Evolutionary conservation across 192 early-diverging fungal genomes (phyloP), one percentile per base, ranked within the genome.

Genomic region (Gigaspora rosea): DNA sequence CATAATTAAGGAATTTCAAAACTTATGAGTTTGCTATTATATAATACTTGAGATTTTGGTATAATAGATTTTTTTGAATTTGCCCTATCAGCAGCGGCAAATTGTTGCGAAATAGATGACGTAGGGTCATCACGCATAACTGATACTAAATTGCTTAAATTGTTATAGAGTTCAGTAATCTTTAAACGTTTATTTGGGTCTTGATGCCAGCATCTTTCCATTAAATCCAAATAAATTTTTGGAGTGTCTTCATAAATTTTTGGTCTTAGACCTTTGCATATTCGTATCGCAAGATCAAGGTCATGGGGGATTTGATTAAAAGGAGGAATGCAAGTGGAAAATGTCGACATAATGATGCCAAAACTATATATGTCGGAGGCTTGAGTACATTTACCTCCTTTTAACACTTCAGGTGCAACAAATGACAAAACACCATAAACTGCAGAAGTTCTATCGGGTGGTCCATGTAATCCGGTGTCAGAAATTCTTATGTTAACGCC

Each of bases 341-440:
- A 76, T 32, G 81, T 76, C 82, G 82, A 85, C 77, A 85, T 81
- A 13, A 85, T 79, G 18, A 85, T 78, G 1, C 84, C 82, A 0
- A 85, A 75, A 81, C 78, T 78, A 76, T 83, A 85, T 18, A 85
- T 78, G 52, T 85, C 83, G 11, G 56, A 46, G 3, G 57, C 72
- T 36, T 57, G 54, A 6, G 57, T 62, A 18, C 6, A 22, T 6
- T 12, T 8, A 20, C 12, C 0, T 36, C 74, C 78, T 56, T 71
- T 47, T n/a, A 75, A 65, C 4, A 79, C 61, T 51, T 83, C 82
- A 16, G 82, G 82, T 2, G 82, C 78, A 3, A 81, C 18, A 69
- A 81, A 83, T 12, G 80, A 80, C 7, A 83, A 52, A 20, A 78
- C 68, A 27, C 82, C 82, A 68, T 79, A 81, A 7, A 10, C 27